Evolutionary conservation across 2,329 filamentous ascomycete species (phyloP).

Genomic region (Cordyceps sp.): DNA sequence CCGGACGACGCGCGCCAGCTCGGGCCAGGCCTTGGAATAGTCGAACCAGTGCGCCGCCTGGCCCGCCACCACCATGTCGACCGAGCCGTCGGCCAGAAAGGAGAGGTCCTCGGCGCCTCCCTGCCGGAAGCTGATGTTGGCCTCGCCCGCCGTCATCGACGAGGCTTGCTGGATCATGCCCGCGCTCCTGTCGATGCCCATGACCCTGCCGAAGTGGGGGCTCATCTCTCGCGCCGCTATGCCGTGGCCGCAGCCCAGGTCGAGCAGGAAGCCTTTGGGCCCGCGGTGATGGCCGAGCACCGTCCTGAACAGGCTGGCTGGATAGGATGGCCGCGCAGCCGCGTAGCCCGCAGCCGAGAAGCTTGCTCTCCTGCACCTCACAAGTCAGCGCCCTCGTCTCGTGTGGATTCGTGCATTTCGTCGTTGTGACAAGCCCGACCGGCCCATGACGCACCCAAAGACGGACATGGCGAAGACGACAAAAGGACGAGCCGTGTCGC

Average conservation of each 20-base stretch:
- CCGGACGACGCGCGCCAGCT: conserved; percentile 34
- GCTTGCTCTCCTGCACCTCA: conserved; percentile 27
- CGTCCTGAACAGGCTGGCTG: conserved; percentile 32
- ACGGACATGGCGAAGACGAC: no score
- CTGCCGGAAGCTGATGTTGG: conserved; percentile 31
- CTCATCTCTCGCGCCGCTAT: conserved; percentile 36
- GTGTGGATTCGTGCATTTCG: no score
- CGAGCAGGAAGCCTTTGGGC: conserved; percentile 22
- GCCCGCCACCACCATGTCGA: conserved; percentile 34
- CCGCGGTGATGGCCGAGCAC: conserved; percentile 36
- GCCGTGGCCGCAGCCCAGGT: conserved; percentile 49
- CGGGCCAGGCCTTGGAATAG: conserved; percentile 34
- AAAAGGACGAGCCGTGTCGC: no score
- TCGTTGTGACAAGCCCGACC: no score
- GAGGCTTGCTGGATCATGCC: conserved; percentile 38
- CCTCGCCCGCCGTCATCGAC: conserved; percentile 16
- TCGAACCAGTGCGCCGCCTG: conserved; percentile 56
- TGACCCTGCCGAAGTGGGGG: conserved; percentile 29
- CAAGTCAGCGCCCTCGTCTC: conserved; percentile 1
- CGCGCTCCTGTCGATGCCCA: conserved; percentile 39
- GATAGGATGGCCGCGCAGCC: conserved; percentile 42
- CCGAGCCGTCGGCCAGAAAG: conserved; percentile 27
- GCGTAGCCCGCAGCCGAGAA: conserved; percentile 43
- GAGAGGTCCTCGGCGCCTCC: conserved; percentile 35
- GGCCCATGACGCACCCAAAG: no score